Percentiles rank a stretch among this genome's conserved stretches.
phyloP scores from a whole-genome alignment of 164 flowering plant species.

The Aristolochia contorta region DNA sequence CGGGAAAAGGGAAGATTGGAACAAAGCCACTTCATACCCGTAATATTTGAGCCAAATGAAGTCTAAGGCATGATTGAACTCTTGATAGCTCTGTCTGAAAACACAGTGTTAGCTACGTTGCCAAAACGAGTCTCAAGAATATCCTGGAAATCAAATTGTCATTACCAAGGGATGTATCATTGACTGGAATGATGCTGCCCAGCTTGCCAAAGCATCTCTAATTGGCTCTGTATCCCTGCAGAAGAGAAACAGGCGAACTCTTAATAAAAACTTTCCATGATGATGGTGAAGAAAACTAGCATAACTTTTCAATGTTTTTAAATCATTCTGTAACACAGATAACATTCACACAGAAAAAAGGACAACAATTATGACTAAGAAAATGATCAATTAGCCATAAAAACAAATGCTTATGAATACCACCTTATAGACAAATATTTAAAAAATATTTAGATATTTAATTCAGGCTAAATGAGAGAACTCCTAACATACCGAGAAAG shows the following conservation, averaged over 20 bases:
- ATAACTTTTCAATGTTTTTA: background rate
- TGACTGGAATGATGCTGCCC: slow-evolving; percentile 24
- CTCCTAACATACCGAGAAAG: slow-evolving; percentile 11
- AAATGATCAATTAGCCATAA: background rate
- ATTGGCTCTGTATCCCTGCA: slow-evolving; percentile 18
- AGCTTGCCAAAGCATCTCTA: slow-evolving; percentile 18
- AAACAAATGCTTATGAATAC: background rate
- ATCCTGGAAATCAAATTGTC: slow-evolving; percentile 2
- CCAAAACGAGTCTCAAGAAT: background rate
- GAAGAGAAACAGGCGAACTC: slow-evolving; percentile 2
- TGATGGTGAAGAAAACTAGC: background rate
- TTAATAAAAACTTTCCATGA: background rate
- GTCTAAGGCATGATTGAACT: slow-evolving; percentile 17
- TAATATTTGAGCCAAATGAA: slow-evolving; percentile 19
- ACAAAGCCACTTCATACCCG: slow-evolving; percentile 11
- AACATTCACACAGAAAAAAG: background rate
- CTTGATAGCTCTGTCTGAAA: slow-evolving; percentile 14
- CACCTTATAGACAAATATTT: background rate
- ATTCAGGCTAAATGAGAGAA: background rate
- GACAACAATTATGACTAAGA: background rate
- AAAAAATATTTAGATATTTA: background rate
- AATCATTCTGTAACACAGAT: background rate
- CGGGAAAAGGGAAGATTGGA: too few species aligned
- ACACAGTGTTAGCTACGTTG: slow-evolving; percentile 3
- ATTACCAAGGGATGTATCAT: slow-evolving; percentile 20